Conservation (phyloP, 1,284 basidiomycete genomes). For the Gastroboletus turbinatus region DNA sequence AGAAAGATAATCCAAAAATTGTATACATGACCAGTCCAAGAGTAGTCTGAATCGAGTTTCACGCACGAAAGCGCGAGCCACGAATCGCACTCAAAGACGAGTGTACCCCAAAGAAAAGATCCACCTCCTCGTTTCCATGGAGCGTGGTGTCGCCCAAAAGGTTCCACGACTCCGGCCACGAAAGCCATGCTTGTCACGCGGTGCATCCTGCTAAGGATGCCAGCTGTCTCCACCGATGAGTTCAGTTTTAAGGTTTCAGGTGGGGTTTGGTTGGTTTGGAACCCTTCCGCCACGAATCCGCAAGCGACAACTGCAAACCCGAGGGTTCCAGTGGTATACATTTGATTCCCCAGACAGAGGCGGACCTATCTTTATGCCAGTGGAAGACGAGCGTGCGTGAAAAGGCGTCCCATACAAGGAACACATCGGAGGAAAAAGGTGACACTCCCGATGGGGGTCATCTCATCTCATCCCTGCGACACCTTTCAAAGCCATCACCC, state of each 20-base stretch:
- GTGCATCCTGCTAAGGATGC: not conserved
- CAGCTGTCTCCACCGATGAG: not conserved
- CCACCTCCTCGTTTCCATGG: not conserved
- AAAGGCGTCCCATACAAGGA: conserved; percentile 15
- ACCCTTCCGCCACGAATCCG: not conserved
- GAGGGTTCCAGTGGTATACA: not conserved
- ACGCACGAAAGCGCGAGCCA: conserved; percentile 18
- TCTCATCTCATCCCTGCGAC: conserved; percentile 28
- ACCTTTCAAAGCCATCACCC: conserved; percentile 23
- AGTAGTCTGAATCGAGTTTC: conserved; percentile 30
- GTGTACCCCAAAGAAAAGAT: not conserved
- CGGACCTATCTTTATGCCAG: not conserved
- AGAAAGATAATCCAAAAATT: conserved; percentile 21
- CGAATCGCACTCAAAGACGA: conserved; percentile 24
- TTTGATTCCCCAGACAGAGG: not conserved
- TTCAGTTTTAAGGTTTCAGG: not conserved
- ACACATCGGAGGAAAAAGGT: conserved; percentile 16
- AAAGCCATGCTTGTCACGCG: not conserved
- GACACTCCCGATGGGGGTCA: not conserved
- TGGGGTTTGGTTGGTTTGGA: not conserved
- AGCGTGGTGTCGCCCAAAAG: not conserved
- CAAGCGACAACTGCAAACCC: not conserved
- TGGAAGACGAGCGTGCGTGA: not conserved
- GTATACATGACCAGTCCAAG: conserved; percentile 26
- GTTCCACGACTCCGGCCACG: not conserved